Conservation (phyloP, 164 flowering plant genomes). For the Magnolia changhungtana region DNA sequence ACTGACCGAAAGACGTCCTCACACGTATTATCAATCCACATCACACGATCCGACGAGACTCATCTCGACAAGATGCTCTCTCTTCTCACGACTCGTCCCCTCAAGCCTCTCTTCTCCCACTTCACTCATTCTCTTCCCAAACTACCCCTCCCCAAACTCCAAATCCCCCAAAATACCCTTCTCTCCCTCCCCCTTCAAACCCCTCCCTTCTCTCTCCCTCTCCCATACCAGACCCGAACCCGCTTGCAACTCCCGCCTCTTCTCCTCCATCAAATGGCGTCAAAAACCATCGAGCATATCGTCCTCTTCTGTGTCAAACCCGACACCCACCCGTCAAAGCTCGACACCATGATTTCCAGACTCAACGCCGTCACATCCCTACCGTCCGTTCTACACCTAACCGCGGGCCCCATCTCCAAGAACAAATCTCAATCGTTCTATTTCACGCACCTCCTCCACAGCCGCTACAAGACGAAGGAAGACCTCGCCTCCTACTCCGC, state of each 20-base stretch:
- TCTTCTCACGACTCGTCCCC: no score
- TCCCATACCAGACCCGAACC: background rate
- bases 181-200: background rate
- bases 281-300: constrained; percentile 48
- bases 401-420: constrained; percentile 49
- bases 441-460: constrained; percentile 69
- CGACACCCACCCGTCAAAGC: constrained; percentile 32
- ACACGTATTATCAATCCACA: no score
- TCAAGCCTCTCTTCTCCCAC: no score
- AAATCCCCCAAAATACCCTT: background rate
- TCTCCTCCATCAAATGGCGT: constrained; percentile 9
- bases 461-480: constrained; percentile 50
- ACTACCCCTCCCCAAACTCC: background rate
- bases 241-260: background rate
- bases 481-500: constrained; percentile 42
- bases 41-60: no score
- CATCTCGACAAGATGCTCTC: no score
- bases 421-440: constrained; percentile 29
- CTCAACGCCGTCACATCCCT: constrained; percentile 48
- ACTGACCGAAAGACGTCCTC: no score
- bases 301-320: constrained; percentile 69
- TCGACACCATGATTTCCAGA: constrained; percentile 44
- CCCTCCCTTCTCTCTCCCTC: background rate
- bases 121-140: background rate
- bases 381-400: constrained; percentile 42